phyloP scores from a whole-genome alignment of 2,329 filamentous ascomycete species.

The Aureobasidium sp. region DNA sequence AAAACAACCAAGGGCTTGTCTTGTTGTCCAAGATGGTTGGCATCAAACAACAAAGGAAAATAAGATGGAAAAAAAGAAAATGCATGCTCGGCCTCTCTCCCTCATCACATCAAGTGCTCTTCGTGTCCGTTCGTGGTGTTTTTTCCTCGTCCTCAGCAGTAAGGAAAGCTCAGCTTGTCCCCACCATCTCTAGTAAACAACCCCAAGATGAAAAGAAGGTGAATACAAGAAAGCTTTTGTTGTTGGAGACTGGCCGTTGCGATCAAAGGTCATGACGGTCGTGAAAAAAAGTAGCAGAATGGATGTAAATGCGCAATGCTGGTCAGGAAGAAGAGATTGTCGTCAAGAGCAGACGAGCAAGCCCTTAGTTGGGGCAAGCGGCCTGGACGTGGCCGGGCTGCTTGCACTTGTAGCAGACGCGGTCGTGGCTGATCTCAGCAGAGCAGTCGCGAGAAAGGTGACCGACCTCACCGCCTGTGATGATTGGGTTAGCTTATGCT shows the following conservation, averaged over 20 bases:
- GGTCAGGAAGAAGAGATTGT: conserved; percentile 13
- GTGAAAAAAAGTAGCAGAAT: conserved; percentile 1
- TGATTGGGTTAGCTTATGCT: conserved; percentile 21
- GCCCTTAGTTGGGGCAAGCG: conserved; percentile 72
- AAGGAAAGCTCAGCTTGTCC: not conserved
- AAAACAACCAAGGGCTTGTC: conserved; percentile 2
- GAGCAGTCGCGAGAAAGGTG: conserved; percentile 95
- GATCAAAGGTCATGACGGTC: conserved; percentile 14
- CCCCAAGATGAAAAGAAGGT: not conserved
- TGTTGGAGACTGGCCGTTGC: conserved; percentile 6
- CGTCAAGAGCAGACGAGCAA: conserved; percentile 16
- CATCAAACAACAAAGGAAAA: conserved; percentile 12
- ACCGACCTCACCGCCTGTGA: conserved; percentile 67
- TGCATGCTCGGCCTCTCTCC: conserved; percentile 5
- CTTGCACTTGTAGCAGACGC: conserved; percentile 97
- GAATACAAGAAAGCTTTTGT: conserved; percentile 8
- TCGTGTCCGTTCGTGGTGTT: not conserved
- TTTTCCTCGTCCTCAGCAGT: conserved; percentile 6
- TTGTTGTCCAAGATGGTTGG: not conserved
- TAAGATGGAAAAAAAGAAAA: not conserved
- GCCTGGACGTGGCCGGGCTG: conserved; percentile 85
- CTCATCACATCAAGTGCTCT: conserved; percentile 1
- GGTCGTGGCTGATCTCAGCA: conserved; percentile 81
- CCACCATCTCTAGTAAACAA: not conserved
- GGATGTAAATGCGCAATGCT: conserved; percentile 8